Base-by-base conservation (phyloP, 2,329 filamentous ascomycete species). In the Ascochyta pisi region DNA sequence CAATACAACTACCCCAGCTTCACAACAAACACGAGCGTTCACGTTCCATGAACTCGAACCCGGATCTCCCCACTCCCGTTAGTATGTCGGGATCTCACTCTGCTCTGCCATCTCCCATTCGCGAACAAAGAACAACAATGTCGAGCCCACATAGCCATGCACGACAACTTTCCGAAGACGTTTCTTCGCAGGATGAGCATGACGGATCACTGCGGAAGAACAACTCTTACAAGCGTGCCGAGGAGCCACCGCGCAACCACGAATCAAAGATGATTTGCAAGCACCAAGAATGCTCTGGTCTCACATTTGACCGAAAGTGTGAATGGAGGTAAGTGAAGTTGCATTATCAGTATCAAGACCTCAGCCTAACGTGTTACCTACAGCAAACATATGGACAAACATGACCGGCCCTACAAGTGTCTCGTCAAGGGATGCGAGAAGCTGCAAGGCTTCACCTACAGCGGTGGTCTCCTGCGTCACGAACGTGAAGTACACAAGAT, bases 381-480 rank as follows among this genome's bases (percentile, higher is more conserved):
- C 48, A 96, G 92, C 73, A 97, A 98, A 79, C 94, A 98, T 74
- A 97, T 97, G 93, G 94, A 98, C 78, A 96, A 96, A 75, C 94
- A 98, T 74, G 92, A 96, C 66, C 85, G 94, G 12, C 94, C 94
- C 1, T 98, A 97, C 73, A 90, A 92, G 68, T 98, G 94, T 76
- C 83, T 81, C 22, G 87, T 89, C 39, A 83, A 86, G n/a, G 90
- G 89, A 34, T 97, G 94, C 76, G 91, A 94, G 69, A 96, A 96
- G 69, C 84, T 96, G 0, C 90, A 91, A 48, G 94, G 94, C 1
- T 98, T 98, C 76, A 98, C 94, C 1, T 98, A 98, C 73, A 94
- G 91, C 0, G 94, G 94, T 15, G 94, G 94, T 3, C 85, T 98
- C 0, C 79, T 96, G 16, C 85, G 94, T 41, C 94, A 98, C 77